Evolutionary conservation across 78 protist species (phyloP), one percentile per base, ranked within the genome.

Genomic region (Creolimax fragrantissima): DNA sequence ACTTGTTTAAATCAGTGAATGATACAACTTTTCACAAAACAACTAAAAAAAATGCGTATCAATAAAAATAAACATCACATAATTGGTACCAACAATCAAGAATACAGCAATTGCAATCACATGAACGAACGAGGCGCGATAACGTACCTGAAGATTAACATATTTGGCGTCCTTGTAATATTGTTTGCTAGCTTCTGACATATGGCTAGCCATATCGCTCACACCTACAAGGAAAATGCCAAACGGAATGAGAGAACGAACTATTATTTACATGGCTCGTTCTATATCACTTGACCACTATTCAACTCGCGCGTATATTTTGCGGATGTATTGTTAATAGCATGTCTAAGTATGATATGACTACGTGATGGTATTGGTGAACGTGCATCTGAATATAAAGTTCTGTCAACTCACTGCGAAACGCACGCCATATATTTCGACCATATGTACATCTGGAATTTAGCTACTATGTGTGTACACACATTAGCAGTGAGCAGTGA

Each of bases 91-190:
- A 11, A 17, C 74, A 58, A 11, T 32, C 74, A 17, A 32, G 74
- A 11, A 58, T 17, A 58, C 74, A 58, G 17, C 74, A 58, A 11
- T 32, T 17, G 17, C 74, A 17, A 17, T 11, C 74, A 58, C 74
- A 58, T 17, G 74, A 11, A 17, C 74, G 74, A 11, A 17, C 74
- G 74, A 11, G 17, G 39, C 11, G 39, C 11, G 39, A 58, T 6
- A 36, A 83, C 86, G 6, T 24, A 83, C 86, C 7, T 83, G 74
- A 11, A 4, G 39, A 85, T 92, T 92, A 42, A 92, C 42, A 35
- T 89, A 32, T 36, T 81, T 88, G 3, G 94, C 94, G 6, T 74
- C 45, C 42, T 81, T 83, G 35, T n/a, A 39, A 58, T 89, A 92
- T 81, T 47, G n/a, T 17, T 47, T 43, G 39, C 85, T 4, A 24